Percentiles rank a stretch among this genome's conserved stretches.
Evolutionary conservation across 2,329 filamentous ascomycete species (phyloP).

Genomic region (Madurella mycetomatis): DNA sequence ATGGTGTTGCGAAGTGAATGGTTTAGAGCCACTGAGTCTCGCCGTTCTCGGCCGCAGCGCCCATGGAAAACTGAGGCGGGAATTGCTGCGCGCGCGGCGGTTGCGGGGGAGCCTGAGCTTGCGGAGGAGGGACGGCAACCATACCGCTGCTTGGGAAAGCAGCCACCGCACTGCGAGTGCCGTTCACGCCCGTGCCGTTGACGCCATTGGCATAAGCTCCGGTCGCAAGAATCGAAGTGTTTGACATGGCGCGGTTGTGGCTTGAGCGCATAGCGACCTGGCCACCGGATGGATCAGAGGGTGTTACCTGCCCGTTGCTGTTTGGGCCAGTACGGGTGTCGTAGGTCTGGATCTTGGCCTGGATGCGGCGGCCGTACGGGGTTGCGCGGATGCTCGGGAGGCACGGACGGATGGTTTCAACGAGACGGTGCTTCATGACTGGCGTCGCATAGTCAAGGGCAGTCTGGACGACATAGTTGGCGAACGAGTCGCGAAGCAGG

Average conservation of each 20-base stretch:
- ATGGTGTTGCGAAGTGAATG: neutral
- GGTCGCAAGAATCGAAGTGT: slow-evolving; percentile 33
- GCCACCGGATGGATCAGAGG: slow-evolving; percentile 49
- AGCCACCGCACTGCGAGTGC: slow-evolving; percentile 11
- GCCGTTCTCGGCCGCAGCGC: slow-evolving; percentile 24
- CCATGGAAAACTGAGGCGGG: slow-evolving; percentile 16
- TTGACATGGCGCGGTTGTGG: slow-evolving; percentile 41
- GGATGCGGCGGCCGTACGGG: slow-evolving; percentile 89
- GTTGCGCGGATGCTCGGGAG: slow-evolving; percentile 82
- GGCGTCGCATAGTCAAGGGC: slow-evolving; percentile 80
- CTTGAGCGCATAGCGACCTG: slow-evolving; percentile 48
- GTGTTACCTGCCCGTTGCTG: slow-evolving; percentile 46
- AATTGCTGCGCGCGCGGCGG: slow-evolving; percentile 23
- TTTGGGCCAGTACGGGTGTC: slow-evolving; percentile 43
- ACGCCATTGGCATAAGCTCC: slow-evolving; percentile 31
- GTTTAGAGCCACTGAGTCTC: slow-evolving; percentile 28
- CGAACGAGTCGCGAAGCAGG: slow-evolving; percentile 85
- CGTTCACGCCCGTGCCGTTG: slow-evolving; percentile 22
- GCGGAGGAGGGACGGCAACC: slow-evolving; percentile 22
- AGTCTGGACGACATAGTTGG: slow-evolving; percentile 98
- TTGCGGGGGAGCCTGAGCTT: slow-evolving; percentile 26
- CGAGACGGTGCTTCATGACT: slow-evolving; percentile 67
- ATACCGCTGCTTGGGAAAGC: slow-evolving; percentile 20
- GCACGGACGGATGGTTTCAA: slow-evolving; percentile 81
- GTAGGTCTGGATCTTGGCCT: slow-evolving; percentile 72